Conservation (phyloP, 1,284 basidiomycete genomes). For the Puccinia triticina region DNA sequence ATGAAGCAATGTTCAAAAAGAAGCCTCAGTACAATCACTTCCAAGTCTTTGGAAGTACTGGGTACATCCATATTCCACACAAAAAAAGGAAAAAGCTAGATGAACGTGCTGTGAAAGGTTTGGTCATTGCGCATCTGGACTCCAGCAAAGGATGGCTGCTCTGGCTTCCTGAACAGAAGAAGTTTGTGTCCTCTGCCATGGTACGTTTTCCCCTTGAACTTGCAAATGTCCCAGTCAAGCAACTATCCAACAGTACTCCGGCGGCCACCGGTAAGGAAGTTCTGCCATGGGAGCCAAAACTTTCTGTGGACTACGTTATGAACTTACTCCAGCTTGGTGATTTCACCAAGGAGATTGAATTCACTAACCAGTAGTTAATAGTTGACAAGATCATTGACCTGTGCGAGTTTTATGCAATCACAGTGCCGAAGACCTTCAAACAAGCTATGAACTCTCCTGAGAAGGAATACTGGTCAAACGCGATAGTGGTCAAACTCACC, state of each 20-base stretch:
- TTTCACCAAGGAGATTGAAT: neutral
- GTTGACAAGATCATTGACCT: neutral
- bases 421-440: neutral
- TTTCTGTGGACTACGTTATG: neutral
- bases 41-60: neutral
- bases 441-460: neutral
- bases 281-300: neutral
- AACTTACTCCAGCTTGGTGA: neutral
- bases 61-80: constrained; percentile 10
- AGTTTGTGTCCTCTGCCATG: neutral
- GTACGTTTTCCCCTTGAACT: neutral
- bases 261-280: neutral
- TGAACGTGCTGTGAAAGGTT: neutral
- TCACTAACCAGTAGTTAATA: neutral
- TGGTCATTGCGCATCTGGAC: neutral
- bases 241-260: neutral
- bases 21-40: neutral
- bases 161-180: neutral
- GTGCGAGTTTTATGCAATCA: neutral
- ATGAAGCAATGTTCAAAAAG: no score
- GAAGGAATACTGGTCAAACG: neutral
- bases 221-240: neutral
- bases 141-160: constrained; percentile 23
- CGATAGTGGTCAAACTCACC: no score
- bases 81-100: constrained; percentile 10